Evolutionary conservation across 495 filamentous ascomycete genomes (phyloP).

Genomic region (Cladorrhinum samala): DNA sequence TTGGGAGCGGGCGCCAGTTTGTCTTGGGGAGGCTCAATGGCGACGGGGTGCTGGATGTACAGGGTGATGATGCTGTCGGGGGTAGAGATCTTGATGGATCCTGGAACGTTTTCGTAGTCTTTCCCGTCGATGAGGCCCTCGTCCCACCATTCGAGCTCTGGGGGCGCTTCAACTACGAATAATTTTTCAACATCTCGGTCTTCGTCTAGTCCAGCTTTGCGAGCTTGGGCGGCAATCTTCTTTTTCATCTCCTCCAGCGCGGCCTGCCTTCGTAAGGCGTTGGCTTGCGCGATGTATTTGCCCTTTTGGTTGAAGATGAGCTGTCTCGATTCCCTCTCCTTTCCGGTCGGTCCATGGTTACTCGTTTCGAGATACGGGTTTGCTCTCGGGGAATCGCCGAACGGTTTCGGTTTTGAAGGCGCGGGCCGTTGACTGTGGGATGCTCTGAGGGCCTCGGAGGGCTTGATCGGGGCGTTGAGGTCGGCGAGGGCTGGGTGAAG

Average conservation of each 20-base stretch:
- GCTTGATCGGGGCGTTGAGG: slow-evolving; percentile 51
- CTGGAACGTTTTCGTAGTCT: slow-evolving; percentile 63
- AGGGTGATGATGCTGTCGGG: slow-evolving; percentile 78
- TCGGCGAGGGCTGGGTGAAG: slow-evolving; percentile 87
- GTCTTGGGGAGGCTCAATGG: slow-evolving; percentile 84
- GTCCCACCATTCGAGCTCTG: slow-evolving; percentile 97
- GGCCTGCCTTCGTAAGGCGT: slow-evolving; percentile 76
- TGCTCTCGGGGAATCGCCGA: slow-evolving; percentile 42
- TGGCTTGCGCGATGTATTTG: slow-evolving; percentile 92
- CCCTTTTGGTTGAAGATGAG: slow-evolving; percentile 93
- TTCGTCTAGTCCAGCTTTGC: slow-evolving; percentile 85
- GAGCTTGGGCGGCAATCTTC: slow-evolving; percentile 76
- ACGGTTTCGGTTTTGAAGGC: slow-evolving; percentile 21
- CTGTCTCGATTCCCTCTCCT: slow-evolving; percentile 60
- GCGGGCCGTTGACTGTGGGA: slow-evolving; percentile 23
- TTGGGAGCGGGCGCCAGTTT: slow-evolving; percentile 71
- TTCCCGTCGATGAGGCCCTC: slow-evolving; percentile 71
- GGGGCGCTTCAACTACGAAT: slow-evolving; percentile 77
- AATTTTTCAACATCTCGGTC: slow-evolving; percentile 84
- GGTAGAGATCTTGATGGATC: slow-evolving; percentile 65
- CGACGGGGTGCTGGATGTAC: slow-evolving; percentile 91
- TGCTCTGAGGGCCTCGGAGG: slow-evolving; percentile 24
- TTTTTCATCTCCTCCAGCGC: slow-evolving; percentile 91
- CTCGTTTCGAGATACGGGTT: slow-evolving; percentile 86
- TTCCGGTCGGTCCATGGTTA: slow-evolving; percentile 52